Conservation (phyloP, 75 land plant genomes). For the Selaginella tamariscina region DNA sequence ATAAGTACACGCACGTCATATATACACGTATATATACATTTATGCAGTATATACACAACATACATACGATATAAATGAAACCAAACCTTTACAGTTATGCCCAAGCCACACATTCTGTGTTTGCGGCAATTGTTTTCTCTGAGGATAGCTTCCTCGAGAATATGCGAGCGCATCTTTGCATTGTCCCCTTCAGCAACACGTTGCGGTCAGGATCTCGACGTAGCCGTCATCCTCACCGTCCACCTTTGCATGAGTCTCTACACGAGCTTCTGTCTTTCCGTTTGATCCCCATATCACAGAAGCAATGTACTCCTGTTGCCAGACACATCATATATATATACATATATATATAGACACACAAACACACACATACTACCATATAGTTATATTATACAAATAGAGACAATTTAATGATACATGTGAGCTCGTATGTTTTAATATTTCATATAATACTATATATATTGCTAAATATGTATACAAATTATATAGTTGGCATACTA, state of each 20-base stretch:
- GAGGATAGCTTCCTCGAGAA: slow-evolving; percentile 28
- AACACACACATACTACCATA: background rate
- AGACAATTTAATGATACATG: background rate
- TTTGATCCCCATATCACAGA: slow-evolving; percentile 3
- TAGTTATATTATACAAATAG: background rate
- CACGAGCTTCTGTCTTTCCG: slow-evolving; percentile 21
- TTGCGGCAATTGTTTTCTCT: slow-evolving; percentile 20
- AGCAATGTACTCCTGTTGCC: slow-evolving; percentile 1
- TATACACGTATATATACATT: no score
- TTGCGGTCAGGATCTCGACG: slow-evolving; percentile 45
- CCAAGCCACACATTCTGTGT: no score
- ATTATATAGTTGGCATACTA: background rate
- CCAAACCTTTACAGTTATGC: no score
- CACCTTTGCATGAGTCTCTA: slow-evolving; percentile 51
- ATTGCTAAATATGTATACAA: background rate
- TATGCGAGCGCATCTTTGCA: slow-evolving; percentile 15
- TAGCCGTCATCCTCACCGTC: slow-evolving; percentile 24
- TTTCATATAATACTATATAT: no score
- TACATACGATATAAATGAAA: no score
- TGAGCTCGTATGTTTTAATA: no score
- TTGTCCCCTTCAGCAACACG: slow-evolving; percentile 39
- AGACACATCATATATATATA: no score
- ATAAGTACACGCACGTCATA: no score
- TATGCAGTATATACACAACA: no score
- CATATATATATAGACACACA: no score